A percentile compares a stretch with the other conserved stretches of the same genome.
phyloP scores from a whole-genome alignment of 2,329 filamentous ascomycete species.

The Talaromyces sp. region DNA sequence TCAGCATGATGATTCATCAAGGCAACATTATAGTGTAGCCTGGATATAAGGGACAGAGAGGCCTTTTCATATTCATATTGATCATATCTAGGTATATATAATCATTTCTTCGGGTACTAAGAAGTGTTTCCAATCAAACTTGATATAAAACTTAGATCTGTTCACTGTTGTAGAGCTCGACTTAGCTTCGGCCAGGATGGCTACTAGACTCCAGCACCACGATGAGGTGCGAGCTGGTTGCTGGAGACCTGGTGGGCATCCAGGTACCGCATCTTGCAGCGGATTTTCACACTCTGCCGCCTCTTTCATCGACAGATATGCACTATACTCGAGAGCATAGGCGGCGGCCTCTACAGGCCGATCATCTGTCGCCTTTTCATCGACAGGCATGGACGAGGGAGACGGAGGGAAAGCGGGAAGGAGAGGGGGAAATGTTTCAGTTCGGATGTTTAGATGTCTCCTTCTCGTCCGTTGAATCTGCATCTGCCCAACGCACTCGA shows the following conservation, averaged over 20 bases:
- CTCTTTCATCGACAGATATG: not conserved
- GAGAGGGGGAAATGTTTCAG: not conserved
- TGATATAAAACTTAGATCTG: too few relatives aligned
- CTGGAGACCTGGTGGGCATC: slow-evolving; percentile 4
- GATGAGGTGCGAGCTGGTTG: slow-evolving; percentile 19
- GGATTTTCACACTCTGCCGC: not conserved
- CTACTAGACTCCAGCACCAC: slow-evolving; percentile 20
- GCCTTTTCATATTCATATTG: too few relatives aligned
- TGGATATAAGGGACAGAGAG: too few relatives aligned
- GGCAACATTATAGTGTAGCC: too few relatives aligned
- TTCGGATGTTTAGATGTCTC: not conserved
- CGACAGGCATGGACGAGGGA: not conserved
- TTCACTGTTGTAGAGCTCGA: slow-evolving; percentile 50
- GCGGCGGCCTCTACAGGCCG: not conserved
- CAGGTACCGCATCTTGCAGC: slow-evolving; percentile 12
- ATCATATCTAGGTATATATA: too few relatives aligned
- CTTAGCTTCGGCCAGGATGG: slow-evolving; percentile 17
- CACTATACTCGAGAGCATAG: too few relatives aligned
- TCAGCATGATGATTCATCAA: too few relatives aligned
- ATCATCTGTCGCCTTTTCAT: not conserved
- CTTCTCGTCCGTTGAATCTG: not conserved
- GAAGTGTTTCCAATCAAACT: too few relatives aligned
- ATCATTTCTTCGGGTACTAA: too few relatives aligned
- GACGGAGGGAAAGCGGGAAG: not conserved
- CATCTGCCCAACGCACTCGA: not conserved